Base-by-base conservation (phyloP, 208 protist genomes). In the Crithidia thermophila region DNA sequence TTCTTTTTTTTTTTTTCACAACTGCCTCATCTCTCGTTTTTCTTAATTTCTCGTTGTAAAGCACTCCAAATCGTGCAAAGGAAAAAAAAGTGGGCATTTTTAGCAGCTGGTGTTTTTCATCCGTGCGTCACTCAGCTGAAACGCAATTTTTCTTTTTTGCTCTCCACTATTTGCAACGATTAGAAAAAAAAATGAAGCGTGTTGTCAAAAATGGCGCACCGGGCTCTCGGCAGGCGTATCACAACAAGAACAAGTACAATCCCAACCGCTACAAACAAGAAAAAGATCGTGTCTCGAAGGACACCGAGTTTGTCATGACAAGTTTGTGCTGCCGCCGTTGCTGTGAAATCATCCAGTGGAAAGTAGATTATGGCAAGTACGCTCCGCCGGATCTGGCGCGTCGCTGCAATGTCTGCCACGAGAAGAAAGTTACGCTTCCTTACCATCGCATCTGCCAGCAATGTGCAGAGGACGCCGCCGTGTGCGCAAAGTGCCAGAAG, bases 401-500 rank as follows among this genome's bases (percentile, higher is more conserved):
- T 2, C 84, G 84, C 59, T 97, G 92, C 75, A 93, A 94, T 50
- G 30, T 62, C 0, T 97, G 92, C 60, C 56, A 64, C 3, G 70
- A 83, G 18, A 88, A 81, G 60, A 84, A 65, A 10, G 78, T 97
- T 3, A 23, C 49, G 9, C 27, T 86, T 13, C 75, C 92, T 18
- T 95, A 92, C 52, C 92, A 97, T 42, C 87, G 67, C 47, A 93
- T 97, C 51, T 97, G 92, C 59, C 88, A 93, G 37, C 16, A 47
- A 3, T 97, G 92, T 25, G 78, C 87, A 3, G 40, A 66, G 30
- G 45, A 60, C 3, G 46, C 59, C 16, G 53, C 49, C 2, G 56
- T 79, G 13, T 97, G 92, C 61, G 87, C 89, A 4, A 97, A 97
- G 75, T 97, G 92, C 56, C 88, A 96, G 65, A 94, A 86, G 46